Evolutionary conservation across 331 rosid genomes (phyloP).

Genomic region (Acacia pycnantha): DNA sequence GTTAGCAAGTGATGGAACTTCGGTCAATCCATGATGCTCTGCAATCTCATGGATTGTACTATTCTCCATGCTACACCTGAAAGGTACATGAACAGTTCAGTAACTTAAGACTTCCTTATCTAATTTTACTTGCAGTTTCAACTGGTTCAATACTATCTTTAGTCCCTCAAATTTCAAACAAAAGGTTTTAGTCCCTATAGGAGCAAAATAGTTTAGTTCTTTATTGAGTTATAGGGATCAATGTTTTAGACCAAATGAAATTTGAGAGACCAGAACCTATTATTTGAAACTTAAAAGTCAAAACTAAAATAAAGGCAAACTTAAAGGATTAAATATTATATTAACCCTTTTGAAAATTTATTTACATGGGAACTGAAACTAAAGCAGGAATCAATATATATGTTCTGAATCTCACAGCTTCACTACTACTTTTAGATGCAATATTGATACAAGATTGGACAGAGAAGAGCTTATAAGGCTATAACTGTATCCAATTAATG

Average conservation of each 20-base stretch:
- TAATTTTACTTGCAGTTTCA: neutral
- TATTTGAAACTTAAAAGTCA: no score
- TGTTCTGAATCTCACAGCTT: neutral
- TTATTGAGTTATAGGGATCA: no score
- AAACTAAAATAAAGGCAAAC: no score
- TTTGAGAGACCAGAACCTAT: no score
- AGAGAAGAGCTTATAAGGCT: neutral
- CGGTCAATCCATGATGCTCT: constrained; percentile 19
- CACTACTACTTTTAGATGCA: neutral
- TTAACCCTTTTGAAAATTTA: no score
- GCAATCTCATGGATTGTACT: constrained; percentile 23
- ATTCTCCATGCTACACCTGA: constrained; percentile 52
- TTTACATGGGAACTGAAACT: neutral
- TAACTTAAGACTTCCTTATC: neutral
- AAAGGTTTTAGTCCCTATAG: no score
- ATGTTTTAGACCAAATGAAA: no score
- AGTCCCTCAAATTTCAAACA: no score
- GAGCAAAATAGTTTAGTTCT: no score
- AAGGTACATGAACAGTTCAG: neutral
- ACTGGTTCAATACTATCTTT: neutral
- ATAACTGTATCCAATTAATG: neutral
- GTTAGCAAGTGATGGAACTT: constrained; percentile 63
- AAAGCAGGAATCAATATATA: neutral
- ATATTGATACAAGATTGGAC: neutral
- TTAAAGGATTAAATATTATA: no score